These are phyloP conservation scores for Zasmidium angulare DNA, from an alignment of 2,329 filamentous ascomycete genomes.

Conservation along the genomic window DNA sequence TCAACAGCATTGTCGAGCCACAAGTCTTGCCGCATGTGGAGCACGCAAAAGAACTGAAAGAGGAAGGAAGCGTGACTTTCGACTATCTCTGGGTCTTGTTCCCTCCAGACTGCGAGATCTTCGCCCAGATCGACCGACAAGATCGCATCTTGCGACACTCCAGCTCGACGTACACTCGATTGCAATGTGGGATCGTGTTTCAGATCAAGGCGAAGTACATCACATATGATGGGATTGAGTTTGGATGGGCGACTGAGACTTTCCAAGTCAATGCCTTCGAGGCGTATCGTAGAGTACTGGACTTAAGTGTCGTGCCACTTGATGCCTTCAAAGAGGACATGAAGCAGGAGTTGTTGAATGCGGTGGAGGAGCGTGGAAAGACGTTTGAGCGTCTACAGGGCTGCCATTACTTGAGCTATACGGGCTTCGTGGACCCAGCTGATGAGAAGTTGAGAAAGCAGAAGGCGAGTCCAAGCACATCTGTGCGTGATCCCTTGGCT, in stretches of 20 bases:
- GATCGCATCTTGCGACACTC: constrained; percentile 28
- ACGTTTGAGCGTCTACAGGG: constrained; percentile 24
- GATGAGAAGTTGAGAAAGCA: constrained; percentile 5
- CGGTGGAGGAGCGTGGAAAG: constrained; percentile 20
- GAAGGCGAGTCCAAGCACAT: constrained; percentile 5
- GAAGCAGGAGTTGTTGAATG: constrained; percentile 6
- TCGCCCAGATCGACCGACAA: constrained; percentile 26
- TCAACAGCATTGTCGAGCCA: constrained; percentile 24
- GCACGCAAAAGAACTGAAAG: constrained; percentile 23
- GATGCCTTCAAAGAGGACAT: neutral
- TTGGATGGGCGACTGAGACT: constrained; percentile 19
- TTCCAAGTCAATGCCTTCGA: constrained; percentile 20
- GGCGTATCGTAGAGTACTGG: constrained; percentile 19
- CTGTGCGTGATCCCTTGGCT: neutral
- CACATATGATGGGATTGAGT: constrained; percentile 31
- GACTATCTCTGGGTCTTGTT: constrained; percentile 7
- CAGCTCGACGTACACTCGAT: constrained; percentile 10
- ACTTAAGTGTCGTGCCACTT: constrained; percentile 24
- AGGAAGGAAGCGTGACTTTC: neutral
- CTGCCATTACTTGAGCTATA: constrained; percentile 29
- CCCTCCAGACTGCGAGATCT: constrained; percentile 14
- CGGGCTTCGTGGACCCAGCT: constrained; percentile 12
- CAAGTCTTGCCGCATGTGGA: constrained; percentile 13
- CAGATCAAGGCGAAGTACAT: constrained; percentile 21
- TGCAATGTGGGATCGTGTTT: neutral